Percentiles rank a stretch among this genome's conserved stretches.
Conservation (phyloP, 352 stramenopile species). For the Phytophthora cajani region DNA sequence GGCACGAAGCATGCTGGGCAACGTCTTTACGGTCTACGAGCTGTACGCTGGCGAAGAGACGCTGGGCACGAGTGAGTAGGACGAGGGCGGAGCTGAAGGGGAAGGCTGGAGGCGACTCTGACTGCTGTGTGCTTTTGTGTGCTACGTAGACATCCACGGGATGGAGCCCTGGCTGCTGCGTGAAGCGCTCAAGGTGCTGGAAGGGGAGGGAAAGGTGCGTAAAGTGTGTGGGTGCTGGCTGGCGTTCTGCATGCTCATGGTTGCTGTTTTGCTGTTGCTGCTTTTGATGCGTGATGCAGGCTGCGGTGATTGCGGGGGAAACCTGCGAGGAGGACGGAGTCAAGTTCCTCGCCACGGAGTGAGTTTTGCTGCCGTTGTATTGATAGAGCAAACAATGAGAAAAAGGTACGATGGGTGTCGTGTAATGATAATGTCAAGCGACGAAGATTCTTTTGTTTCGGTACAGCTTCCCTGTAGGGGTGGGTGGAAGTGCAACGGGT, state of each 20-base stretch:
- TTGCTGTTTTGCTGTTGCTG: background rate
- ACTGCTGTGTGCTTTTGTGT: background rate
- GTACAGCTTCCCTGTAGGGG: background rate
- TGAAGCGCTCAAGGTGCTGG: constrained; percentile 76
- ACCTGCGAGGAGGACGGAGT: constrained; percentile 88
- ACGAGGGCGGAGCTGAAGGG: background rate
- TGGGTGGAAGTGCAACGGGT: background rate
- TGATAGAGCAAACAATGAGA: constrained; percentile 12
- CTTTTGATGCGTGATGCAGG: constrained; percentile 29
- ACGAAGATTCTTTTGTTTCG: constrained; percentile 1
- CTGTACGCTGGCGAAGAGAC: constrained; percentile 87
- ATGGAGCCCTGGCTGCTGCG: constrained; percentile 88
- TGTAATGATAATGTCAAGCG: constrained; percentile 34
- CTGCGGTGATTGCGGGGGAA: constrained; percentile 78
- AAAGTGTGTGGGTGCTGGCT: background rate
- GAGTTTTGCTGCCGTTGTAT: background rate
- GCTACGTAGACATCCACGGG: constrained; percentile 65
- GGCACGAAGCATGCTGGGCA: constrained; percentile 84
- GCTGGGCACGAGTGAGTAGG: constrained; percentile 67
- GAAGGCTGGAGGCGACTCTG: background rate
- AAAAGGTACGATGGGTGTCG: constrained; percentile 20
- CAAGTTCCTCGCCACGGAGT: constrained; percentile 83
- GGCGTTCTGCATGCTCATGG: background rate
- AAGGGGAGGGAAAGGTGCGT: constrained; percentile 75
- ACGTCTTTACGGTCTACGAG: constrained; percentile 88